Conservation (phyloP, 2,329 filamentous ascomycete genomes). For the Didymella pinodella region DNA sequence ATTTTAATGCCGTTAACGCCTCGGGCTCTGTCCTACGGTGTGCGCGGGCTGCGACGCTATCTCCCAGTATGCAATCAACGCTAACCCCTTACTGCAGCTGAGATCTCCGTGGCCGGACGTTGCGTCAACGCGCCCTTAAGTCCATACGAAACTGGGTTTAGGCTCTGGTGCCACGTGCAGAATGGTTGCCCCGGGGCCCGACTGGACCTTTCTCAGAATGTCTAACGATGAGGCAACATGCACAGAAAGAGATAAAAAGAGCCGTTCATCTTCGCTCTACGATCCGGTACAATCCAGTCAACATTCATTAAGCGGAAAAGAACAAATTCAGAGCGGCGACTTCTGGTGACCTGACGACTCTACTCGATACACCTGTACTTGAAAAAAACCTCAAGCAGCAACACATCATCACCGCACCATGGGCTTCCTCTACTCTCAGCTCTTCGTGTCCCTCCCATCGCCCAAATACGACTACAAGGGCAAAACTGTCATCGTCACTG, state of each 20-base stretch:
- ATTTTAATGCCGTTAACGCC: neutral
- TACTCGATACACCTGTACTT: neutral
- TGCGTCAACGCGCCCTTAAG: slow-evolving; percentile 1
- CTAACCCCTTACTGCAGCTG: slow-evolving; percentile 8
- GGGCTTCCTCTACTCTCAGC: slow-evolving; percentile 20
- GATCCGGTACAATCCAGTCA: neutral
- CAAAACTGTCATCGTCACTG: slow-evolving; percentile 56
- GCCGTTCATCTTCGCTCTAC: neutral
- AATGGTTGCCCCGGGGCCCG: neutral
- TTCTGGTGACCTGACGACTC: neutral
- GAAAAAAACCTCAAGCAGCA: neutral
- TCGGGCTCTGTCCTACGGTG: neutral
- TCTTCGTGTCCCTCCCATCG: slow-evolving; percentile 44
- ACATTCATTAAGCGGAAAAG: neutral
- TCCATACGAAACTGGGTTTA: slow-evolving; percentile 17
- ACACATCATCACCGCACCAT: neutral
- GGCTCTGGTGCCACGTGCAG: slow-evolving; percentile 1
- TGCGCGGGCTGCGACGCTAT: neutral
- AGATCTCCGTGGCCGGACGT: slow-evolving; percentile 4
- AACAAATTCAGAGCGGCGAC: neutral
- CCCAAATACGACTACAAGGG: slow-evolving; percentile 25
- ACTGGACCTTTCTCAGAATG: neutral
- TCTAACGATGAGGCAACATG: neutral
- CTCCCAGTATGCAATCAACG: neutral
- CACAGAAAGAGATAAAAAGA: neutral